Evolutionary conservation across 1,139 yeast species (phyloP), one percentile per base, ranked within the genome.

Genomic region (Geotrichum restrictum): DNA sequence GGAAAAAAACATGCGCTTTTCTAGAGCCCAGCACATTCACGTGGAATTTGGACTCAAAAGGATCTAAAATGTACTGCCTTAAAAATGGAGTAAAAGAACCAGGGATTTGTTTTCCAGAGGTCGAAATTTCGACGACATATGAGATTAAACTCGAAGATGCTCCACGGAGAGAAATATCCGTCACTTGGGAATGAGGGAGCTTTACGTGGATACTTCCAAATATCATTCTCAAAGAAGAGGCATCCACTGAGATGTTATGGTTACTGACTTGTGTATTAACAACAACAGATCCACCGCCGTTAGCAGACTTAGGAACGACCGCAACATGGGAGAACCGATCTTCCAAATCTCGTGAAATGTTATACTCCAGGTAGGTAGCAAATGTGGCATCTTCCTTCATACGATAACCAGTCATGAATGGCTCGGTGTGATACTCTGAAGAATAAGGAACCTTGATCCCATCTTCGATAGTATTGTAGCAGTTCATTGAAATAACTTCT

Each of bases 21-120:
- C 40, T 65, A 43, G 67, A 61, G 8, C 71, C 64, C 6, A 70
- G 67, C 0, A 79, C 60, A 48, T 79, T 73, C n/a, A 82, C 69
- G 61, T 83, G 85, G 88, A 94, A 87, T 64, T 86, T 86, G 0
- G 85, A 76, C 65, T 88, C 96, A 60, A 69, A 76, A 0, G 86
- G 86, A 32, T 80, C 81, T 6, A 73, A 69, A 2, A 80, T 72
- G 69, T 78, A 76, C 66, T 87, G 95, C 53, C 87, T 75, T 2
- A 85, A 66, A 32, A 86, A 71, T 0, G 93, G 84, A n/a, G 77
- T 67, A 59, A 81, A 81, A 27, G 51, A 45, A 4, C 46, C 33
- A 14, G 66, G 57, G 33, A 62, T 62, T 2, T 53, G 53, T 10
- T 56, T 51, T 0, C 48, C 47, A 16, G 24, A 52, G 51, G 45